Evolutionary conservation across 495 filamentous ascomycete species (phyloP), one percentile per base, ranked within the genome.

Genomic region (Tuber brumale): DNA sequence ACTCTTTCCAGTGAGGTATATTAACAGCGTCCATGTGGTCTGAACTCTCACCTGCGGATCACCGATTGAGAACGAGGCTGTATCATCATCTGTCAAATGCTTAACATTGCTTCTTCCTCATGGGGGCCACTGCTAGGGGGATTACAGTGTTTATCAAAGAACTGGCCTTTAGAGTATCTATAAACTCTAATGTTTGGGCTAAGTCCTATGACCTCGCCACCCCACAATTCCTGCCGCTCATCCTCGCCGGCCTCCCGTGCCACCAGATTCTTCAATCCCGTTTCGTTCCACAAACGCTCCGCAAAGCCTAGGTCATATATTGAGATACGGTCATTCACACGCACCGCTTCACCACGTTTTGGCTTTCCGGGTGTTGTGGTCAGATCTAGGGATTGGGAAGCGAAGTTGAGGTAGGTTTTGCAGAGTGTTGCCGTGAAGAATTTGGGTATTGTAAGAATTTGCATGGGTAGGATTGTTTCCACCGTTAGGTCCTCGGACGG

Each of bases 311-410:
- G 83, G 85, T 98, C 95, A 46, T 93, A 86, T 61, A 95, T 86
- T 85, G 97, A 93, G 83, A 92, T 95, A 43, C 95, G 90, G 82
- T 97, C 95, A 83, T 98, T 98, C 66, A 97, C 92, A 31, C 95
- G 87, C 42, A 94, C 84, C 0, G 95, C 95, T 66, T 96, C 90
- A 69, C 93, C 94, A 78, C 89, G 90, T 85, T 94, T 96, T 10
- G 94, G 94, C 71, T 90, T 90, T 0, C 90, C 92, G 0, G 93
- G 93, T 0, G 94, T 97, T 0, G 94, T 97, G 23, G 86, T 87
- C 46, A 97, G 85, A 0, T 93, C 90, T 31, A 97, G 85, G 0
- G 87, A 88, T n/a, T 88, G 86, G 69, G 76, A 75, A 0, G 97
- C 89, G 81, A 95, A 97, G 10, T 88, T 87, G 19, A 93, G 88